These are phyloP conservation scores for Colletotrichum navitas DNA, from an alignment of 2,329 filamentous ascomycete species.

Conservation along the genomic window DNA sequence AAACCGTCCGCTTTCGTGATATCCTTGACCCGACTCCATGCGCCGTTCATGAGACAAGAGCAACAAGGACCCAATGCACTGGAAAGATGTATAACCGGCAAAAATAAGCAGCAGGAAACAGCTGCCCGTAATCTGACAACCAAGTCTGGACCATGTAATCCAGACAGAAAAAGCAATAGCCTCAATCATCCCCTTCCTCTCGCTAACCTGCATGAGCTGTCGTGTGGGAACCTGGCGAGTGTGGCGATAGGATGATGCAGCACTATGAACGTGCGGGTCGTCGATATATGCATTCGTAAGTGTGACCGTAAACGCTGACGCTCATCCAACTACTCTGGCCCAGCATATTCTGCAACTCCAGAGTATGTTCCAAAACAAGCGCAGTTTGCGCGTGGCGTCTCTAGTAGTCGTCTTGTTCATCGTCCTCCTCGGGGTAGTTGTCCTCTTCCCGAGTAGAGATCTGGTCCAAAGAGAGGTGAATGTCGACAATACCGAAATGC, in stretches of 20 bases:
- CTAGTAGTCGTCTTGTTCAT: slow-evolving; percentile 45
- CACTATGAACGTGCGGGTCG: slow-evolving; percentile 41
- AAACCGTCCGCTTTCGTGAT: slow-evolving; percentile 51
- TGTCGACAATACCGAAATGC: slow-evolving; percentile 67
- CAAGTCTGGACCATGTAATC: slow-evolving; percentile 22
- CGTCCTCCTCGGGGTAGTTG: slow-evolving; percentile 46
- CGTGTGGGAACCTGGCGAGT: neutral
- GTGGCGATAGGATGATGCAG: slow-evolving; percentile 12
- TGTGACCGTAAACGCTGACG: slow-evolving; percentile 41
- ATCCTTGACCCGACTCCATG: slow-evolving; percentile 56
- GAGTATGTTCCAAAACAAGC: slow-evolving; percentile 42
- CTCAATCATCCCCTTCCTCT: slow-evolving; percentile 12
- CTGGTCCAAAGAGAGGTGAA: slow-evolving; percentile 64
- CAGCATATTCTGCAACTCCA: slow-evolving; percentile 47
- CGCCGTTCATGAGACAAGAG: slow-evolving; percentile 54
- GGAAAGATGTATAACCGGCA: slow-evolving; percentile 38
- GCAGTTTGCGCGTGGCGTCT: slow-evolving; percentile 31
- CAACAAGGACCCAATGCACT: slow-evolving; percentile 39
- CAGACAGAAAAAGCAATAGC: slow-evolving; percentile 33
- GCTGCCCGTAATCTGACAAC: slow-evolving; percentile 36
- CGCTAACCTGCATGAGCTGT: slow-evolving; percentile 5
- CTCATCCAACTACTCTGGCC: slow-evolving; percentile 43
- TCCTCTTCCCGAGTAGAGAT: slow-evolving; percentile 48
- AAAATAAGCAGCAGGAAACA: slow-evolving; percentile 36
- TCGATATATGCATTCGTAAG: slow-evolving; percentile 53